phyloP scores from a whole-genome alignment of 768 basidiomycete genomes.

The Boletus rubescentipes region DNA sequence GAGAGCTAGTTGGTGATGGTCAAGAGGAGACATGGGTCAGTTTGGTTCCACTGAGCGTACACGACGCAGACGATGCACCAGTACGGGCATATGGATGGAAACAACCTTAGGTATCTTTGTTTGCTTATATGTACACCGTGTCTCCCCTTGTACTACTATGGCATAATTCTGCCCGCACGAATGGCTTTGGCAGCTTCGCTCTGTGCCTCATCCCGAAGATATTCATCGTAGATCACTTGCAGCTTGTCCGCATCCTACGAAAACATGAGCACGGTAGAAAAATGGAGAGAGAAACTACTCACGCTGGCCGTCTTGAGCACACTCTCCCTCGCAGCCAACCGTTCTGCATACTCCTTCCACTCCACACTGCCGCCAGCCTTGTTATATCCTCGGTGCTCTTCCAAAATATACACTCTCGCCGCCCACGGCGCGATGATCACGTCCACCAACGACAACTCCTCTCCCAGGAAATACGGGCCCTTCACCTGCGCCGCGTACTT shows the following conservation, averaged over 20 bases:
- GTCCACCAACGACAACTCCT: constrained; percentile 54
- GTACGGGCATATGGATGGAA: constrained; percentile 67
- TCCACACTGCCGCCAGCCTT: constrained; percentile 40
- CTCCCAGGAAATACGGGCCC: constrained; percentile 59
- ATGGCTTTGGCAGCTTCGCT: constrained; percentile 54
- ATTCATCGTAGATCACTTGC: constrained; percentile 50
- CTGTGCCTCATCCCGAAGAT: constrained; percentile 55
- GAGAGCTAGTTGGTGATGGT: constrained; percentile 30
- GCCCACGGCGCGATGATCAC: constrained; percentile 58
- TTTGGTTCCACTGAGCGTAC: constrained; percentile 58
- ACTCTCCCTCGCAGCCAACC: constrained; percentile 44
- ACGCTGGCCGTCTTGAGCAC: constrained; percentile 47
- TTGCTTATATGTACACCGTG: too few species aligned
- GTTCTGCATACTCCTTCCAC: constrained; percentile 47
- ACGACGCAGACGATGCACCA: constrained; percentile 64
- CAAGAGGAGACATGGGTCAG: constrained; percentile 44
- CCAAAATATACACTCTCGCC: constrained; percentile 45
- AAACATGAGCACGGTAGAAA: not conserved
- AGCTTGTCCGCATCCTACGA: constrained; percentile 42
- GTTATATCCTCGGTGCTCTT: constrained; percentile 49
- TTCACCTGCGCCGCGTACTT: constrained; percentile 37
- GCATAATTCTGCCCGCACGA: constrained; percentile 43
- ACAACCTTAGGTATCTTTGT: not conserved
- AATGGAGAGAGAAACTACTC: constrained; percentile 4
- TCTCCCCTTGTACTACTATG: too few species aligned